phyloP scores from a whole-genome alignment of 176 grass and related monocot genomes.

The Cenchrus fungigraminus region DNA sequence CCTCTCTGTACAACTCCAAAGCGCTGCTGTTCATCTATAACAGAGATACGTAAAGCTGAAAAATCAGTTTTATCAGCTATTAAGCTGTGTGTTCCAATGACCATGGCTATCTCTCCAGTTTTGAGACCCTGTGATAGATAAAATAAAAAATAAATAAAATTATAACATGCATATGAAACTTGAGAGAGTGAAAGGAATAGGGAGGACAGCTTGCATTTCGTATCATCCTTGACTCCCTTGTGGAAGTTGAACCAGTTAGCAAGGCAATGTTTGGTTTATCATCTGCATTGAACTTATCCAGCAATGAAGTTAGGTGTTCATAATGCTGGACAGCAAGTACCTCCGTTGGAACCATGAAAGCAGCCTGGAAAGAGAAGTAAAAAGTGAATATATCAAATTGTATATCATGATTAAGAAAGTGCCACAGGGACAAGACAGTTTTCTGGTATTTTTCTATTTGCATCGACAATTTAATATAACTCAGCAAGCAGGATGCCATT shows the following conservation, averaged over 20 bases:
- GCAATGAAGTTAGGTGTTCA: conserved; percentile 71
- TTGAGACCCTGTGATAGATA: conserved; percentile 68
- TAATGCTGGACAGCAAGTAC: conserved; percentile 90
- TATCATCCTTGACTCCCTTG: conserved; percentile 71
- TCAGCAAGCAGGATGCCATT: conserved; percentile 19
- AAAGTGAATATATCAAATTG: conserved; percentile 35
- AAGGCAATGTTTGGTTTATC: conserved; percentile 82
- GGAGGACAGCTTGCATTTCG: conserved; percentile 58
- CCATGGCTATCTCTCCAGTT: conserved; percentile 82
- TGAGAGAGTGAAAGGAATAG: conserved; percentile 43
- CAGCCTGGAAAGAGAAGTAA: conserved; percentile 64
- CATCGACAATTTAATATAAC: conserved; percentile 30
- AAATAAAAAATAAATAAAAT: conserved; percentile 1
- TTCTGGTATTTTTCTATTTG: conserved; percentile 31
- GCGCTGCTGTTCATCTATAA: conserved; percentile 89
- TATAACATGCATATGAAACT: conserved; percentile 26
- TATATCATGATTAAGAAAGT: conserved; percentile 36
- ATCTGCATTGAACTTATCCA: conserved; percentile 72
- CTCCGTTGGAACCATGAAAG: conserved; percentile 98
- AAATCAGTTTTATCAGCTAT: conserved; percentile 84
- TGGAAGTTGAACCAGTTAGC: conserved; percentile 87
- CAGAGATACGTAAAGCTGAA: conserved; percentile 67
- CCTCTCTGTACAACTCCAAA: conserved; percentile 95
- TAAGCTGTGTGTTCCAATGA: conserved; percentile 93
- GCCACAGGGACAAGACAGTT: conserved; percentile 17